A percentile compares a stretch with the other conserved stretches of the same genome.
Conservation (phyloP, 176 grass and related monocot species). For the Musa itinerans region DNA sequence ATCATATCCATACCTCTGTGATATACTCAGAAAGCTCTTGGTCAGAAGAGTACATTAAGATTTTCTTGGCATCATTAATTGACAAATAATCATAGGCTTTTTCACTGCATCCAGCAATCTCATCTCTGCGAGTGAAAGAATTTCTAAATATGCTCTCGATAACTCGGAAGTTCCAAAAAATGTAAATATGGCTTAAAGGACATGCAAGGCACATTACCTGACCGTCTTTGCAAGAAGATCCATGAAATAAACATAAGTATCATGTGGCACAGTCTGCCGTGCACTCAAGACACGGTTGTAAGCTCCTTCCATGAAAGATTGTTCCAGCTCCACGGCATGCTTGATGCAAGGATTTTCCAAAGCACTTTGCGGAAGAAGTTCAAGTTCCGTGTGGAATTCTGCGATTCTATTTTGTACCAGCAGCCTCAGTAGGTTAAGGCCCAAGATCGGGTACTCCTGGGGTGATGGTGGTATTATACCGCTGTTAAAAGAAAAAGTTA, state of each 20-base stretch:
- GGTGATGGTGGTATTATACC: constrained; percentile 50
- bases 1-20: constrained; percentile 36
- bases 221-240: constrained; percentile 70
- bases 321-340: constrained; percentile 54
- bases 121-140: constrained; percentile 34
- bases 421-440: constrained; percentile 65
- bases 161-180: too few relatives aligned
- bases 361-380: constrained; percentile 46
- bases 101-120: constrained; percentile 65
- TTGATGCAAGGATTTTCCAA: constrained; percentile 66
- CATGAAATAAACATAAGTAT: constrained; percentile 62
- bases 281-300: constrained; percentile 46
- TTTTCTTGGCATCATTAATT: constrained; percentile 47
- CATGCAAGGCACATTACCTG: constrained; percentile 25
- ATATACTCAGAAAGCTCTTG: constrained; percentile 66
- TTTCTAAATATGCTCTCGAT: neutral
- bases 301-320: constrained; percentile 65
- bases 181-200: neutral
- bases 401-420: constrained; percentile 82
- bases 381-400: constrained; percentile 77
- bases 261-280: constrained; percentile 48
- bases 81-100: constrained; percentile 70
- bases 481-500: constrained; percentile 24
- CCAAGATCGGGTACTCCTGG: constrained; percentile 59
- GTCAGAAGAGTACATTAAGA: constrained; percentile 60